A percentile compares a stretch with the other conserved stretches of the same genome.
Evolutionary conservation across 2,329 filamentous ascomycete genomes (phyloP).

Genomic region (Hymenoscyphus infarciens): DNA sequence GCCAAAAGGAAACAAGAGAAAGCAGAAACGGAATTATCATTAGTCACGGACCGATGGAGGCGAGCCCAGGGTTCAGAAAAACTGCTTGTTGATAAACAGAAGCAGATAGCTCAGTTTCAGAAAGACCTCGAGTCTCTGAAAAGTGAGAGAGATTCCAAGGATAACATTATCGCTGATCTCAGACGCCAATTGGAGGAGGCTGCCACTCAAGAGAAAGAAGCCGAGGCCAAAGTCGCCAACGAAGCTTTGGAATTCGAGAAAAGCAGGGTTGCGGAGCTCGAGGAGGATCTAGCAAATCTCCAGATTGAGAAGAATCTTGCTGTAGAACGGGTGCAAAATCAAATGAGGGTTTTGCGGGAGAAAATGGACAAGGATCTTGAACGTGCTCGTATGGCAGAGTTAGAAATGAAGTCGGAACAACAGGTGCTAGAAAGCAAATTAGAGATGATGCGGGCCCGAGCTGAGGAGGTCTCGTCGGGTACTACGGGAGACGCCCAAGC

Average conservation of each 20-base stretch:
- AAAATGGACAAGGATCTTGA: slow-evolving; percentile 71
- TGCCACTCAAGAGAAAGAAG: slow-evolving; percentile 61
- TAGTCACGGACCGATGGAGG: slow-evolving; percentile 46
- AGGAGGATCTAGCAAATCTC: slow-evolving; percentile 59
- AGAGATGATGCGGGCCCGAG: slow-evolving; percentile 77
- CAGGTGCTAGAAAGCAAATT: slow-evolving; percentile 82
- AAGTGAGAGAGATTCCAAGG: slow-evolving; percentile 60
- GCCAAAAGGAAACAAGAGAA: slow-evolving; percentile 58
- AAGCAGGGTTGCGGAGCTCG: slow-evolving; percentile 50
- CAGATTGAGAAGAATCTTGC: slow-evolving; percentile 75
- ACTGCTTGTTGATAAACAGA: slow-evolving; percentile 50
- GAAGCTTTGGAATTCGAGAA: slow-evolving; percentile 67
- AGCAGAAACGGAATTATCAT: slow-evolving; percentile 47
- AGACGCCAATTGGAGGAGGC: slow-evolving; percentile 67
- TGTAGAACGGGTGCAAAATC: slow-evolving; percentile 64
- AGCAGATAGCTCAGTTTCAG: slow-evolving; percentile 47
- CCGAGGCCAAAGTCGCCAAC: slow-evolving; percentile 62
- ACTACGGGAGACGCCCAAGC: slow-evolving; percentile 78
- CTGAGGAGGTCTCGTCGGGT: slow-evolving; percentile 85
- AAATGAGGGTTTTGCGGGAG: slow-evolving; percentile 69
- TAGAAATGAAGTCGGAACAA: slow-evolving; percentile 76
- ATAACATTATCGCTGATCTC: slow-evolving; percentile 63
- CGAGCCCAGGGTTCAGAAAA: slow-evolving; percentile 55
- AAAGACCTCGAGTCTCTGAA: slow-evolving; percentile 60
- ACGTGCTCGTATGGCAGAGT: slow-evolving; percentile 62